Evolutionary conservation across 2,329 filamentous ascomycete species (phyloP), one percentile per base, ranked within the genome.

Genomic region (Paecilomyces fulvus): DNA sequence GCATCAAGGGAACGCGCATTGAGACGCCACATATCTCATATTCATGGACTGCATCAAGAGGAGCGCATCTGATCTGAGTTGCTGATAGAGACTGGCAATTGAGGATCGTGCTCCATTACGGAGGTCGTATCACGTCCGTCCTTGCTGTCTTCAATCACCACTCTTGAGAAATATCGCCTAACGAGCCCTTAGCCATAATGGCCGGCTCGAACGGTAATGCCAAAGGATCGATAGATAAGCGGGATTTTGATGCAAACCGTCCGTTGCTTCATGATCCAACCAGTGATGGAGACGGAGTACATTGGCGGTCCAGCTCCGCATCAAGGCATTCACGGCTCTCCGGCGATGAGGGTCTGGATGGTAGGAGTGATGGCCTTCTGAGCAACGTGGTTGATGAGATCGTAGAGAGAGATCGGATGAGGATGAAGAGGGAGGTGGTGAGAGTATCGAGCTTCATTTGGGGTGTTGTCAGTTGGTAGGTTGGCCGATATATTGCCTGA

Each of bases 361-460:
- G 70, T 9, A 82, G 60, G 7, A 63, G 65, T n/a, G 70, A 71
- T 52, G 71, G 71, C 8, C 80, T 86, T 66, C 80, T 86, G 66
- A 81, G 77, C 56, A 77, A 85, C 63, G 81, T 85, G 10, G 82
- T 83, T 30, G 80, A 81, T 55, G 82, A 81, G 61, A 83, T 85
- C 62, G 77, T 81, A 55, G 78, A 81, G 60, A 77, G 80, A 57
- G 83, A 85, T 67, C 76, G 82, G 56, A 68, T 71, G 63, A 77
- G 73, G 60, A 77, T 85, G 74, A 77, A 77, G 59, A 78, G 74
- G 61, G 75, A 83, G 61, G 69, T 79, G 7, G 65, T 79, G 3
- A 76, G 83, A 55, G 79, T 82, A 60, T 65, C 78, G 57, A 82
- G 80, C 68, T 86, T 86, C 67, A 72, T 71, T 30, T 85, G 80